Conservation (phyloP, 495 filamentous ascomycete species). For the Aspergillus sclerotiicarbonarius region DNA sequence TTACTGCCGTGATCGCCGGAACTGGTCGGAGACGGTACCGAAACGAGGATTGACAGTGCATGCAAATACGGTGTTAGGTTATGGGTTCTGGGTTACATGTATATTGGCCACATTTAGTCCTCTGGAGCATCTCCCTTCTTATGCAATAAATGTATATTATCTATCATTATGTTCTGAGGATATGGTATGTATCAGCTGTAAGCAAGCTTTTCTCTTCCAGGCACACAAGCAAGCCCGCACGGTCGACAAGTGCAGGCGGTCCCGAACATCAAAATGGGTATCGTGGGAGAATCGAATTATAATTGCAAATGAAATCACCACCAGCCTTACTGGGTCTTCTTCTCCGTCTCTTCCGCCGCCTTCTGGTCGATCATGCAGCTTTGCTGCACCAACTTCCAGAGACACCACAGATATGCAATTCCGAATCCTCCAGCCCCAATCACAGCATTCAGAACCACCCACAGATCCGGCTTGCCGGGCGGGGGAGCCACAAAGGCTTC, state of each 20-base stretch:
- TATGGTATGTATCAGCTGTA: neutral
- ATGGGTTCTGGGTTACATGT: constrained; percentile 12
- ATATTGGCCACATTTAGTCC: constrained; percentile 2
- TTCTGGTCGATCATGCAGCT: constrained; percentile 38
- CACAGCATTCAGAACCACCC: constrained; percentile 86
- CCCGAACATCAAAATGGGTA: constrained; percentile 31
- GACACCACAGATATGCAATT: constrained; percentile 86
- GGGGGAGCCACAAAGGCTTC: constrained; percentile 69
- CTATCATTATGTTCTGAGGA: neutral
- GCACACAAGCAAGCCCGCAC: neutral
- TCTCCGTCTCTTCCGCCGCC: constrained; percentile 29
- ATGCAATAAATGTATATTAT: neutral
- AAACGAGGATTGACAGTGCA: neutral
- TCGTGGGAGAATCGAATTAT: constrained; percentile 17
- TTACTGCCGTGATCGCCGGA: too few relatives aligned
- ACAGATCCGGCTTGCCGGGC: constrained; percentile 79
- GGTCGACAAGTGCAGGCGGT: neutral
- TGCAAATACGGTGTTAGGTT: constrained; percentile 7
- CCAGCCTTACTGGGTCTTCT: constrained; percentile 40
- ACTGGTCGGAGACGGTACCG: too few relatives aligned
- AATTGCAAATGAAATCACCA: constrained; percentile 2
- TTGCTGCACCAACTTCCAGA: constrained; percentile 66
- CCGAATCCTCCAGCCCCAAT: constrained; percentile 83
- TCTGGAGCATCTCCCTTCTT: constrained; percentile 12
- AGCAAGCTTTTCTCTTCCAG: neutral